Base-by-base conservation (phyloP, 2,329 filamentous ascomycete species). In the Calonectria ilicicola region DNA sequence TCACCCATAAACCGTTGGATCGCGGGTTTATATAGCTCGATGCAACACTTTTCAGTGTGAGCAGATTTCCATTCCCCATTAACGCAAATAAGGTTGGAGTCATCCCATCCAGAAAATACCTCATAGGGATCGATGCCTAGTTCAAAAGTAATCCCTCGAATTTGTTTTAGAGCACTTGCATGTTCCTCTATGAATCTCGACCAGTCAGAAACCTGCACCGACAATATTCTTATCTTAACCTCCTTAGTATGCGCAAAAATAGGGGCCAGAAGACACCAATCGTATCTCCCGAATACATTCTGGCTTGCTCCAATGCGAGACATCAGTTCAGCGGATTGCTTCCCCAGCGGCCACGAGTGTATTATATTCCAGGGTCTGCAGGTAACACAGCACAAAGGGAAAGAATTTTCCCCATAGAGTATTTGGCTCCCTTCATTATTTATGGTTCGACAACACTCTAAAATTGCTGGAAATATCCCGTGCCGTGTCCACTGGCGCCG, bases 381-480 rank as follows among this genome's bases (percentile, higher is more conserved):
- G 10, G 38, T 38, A 17, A 19, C 15, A 10, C 58, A 63, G 21
- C 38, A 23, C 23, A 63, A 4, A 3, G 8, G 14, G 38, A 63
- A 63, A 3, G 8, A 12, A 26, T 65, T 65, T 27, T 65, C 63
- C 46, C 44, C 63, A 27, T 65, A 65, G 7, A 65, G 63, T 21
- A 65, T 23, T 10, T 12, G 21, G n/a, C 1, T 29, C 23, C 63
- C 63, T 27, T 65, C 63, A 12, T 7, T 6, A 46, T 65, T 38
- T 12, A 65, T 27, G 9, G 23, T 53, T 19, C 23, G 21, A n/a
- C 63, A 65, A 21, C 46, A 53, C 63, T 65, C 63, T 1, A 51
- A 44, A 44, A 51, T 65, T 23, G 63, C 63, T 12, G 63, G 63
- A 19, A 65, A 65, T 14, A 65, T 23, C 6, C 63, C 21, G 32